A percentile compares a stretch with the other conserved stretches of the same genome.
Evolutionary conservation across 441 rosid species (phyloP).

Genomic region (Gossypium gossypioides): DNA sequence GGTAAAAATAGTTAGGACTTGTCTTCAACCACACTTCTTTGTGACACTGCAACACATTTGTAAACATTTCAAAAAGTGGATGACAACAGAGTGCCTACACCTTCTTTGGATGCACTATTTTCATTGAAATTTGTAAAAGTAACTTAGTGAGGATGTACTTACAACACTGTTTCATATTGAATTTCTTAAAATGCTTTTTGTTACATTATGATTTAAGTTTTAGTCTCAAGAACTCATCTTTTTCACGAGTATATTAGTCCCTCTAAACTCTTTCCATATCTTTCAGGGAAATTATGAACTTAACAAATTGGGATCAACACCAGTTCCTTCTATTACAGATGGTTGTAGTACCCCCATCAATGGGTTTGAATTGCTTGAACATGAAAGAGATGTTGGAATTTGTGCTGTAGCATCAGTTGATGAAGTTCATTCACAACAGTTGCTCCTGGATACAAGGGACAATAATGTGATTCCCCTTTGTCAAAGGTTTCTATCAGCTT

Average conservation of each 20-base stretch:
- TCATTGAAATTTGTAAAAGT: not conserved
- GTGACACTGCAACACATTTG: not conserved
- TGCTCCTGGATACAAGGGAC: conserved; percentile 27
- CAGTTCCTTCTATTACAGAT: conserved; percentile 31
- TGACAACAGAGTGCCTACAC: not conserved
- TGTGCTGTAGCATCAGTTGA: conserved; percentile 18
- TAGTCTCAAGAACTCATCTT: not conserved
- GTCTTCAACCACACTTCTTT: not conserved
- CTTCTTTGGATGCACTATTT: not conserved
- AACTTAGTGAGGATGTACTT: not conserved
- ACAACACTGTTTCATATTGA: not conserved
- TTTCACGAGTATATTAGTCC: not conserved
- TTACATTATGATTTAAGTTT: not conserved
- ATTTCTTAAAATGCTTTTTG: not conserved
- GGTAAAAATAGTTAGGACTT: not conserved
- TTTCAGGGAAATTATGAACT: conserved; percentile 50
- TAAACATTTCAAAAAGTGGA: not conserved
- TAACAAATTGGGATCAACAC: conserved; percentile 24
- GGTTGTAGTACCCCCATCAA: conserved; percentile 19
- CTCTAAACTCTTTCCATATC: conserved; percentile 6
- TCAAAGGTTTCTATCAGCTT: conserved; percentile 75
- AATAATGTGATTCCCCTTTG: conserved; percentile 44
- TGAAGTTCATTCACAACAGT: conserved; percentile 32
- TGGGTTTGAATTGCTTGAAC: conserved; percentile 32
- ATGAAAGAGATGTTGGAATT: conserved; percentile 23